phyloP scores from a whole-genome alignment of 1,284 basidiomycete genomes.

The Vanrija humicola region DNA sequence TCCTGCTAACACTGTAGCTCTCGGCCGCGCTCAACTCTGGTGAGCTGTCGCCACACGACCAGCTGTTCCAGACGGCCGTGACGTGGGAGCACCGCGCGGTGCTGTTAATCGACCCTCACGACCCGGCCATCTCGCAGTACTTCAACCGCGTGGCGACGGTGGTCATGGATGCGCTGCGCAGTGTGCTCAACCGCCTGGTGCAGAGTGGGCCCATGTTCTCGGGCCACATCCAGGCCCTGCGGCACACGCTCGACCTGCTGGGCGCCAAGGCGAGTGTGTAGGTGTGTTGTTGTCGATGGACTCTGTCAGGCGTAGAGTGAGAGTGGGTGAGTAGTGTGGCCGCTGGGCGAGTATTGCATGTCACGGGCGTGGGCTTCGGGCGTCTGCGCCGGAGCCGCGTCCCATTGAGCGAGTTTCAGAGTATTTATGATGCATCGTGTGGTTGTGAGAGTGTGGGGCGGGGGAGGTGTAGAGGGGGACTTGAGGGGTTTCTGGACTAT shows the following conservation, averaged over 20 bases:
- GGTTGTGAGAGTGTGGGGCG: too few relatives aligned
- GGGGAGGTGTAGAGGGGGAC: too few relatives aligned
- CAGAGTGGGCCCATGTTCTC: neutral
- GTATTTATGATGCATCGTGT: too few relatives aligned
- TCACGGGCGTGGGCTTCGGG: too few relatives aligned
- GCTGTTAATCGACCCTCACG: slow-evolving; percentile 23
- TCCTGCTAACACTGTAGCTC: slow-evolving; percentile 12
- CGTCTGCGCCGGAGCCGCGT: too few relatives aligned
- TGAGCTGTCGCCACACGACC: slow-evolving; percentile 26
- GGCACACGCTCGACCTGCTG: slow-evolving; percentile 8
- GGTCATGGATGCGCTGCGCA: slow-evolving; percentile 1
- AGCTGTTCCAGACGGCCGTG: slow-evolving; percentile 18
- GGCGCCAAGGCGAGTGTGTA: slow-evolving; percentile 1
- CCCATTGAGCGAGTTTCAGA: too few relatives aligned
- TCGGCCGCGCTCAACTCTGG: slow-evolving; percentile 16
- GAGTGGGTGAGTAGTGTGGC: neutral
- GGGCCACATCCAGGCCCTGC: slow-evolving; percentile 6
- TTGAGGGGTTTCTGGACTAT: too few relatives aligned
- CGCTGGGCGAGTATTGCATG: too few relatives aligned
- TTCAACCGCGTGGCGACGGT: slow-evolving; percentile 12
- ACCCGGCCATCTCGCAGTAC: slow-evolving; percentile 11
- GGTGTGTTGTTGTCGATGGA: neutral
- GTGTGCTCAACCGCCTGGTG: neutral
- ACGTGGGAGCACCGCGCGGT: slow-evolving; percentile 27
- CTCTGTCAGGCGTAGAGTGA: neutral